Conservation (phyloP, 495 filamentous ascomycete genomes). For the Clohesyomyces aquaticus region DNA sequence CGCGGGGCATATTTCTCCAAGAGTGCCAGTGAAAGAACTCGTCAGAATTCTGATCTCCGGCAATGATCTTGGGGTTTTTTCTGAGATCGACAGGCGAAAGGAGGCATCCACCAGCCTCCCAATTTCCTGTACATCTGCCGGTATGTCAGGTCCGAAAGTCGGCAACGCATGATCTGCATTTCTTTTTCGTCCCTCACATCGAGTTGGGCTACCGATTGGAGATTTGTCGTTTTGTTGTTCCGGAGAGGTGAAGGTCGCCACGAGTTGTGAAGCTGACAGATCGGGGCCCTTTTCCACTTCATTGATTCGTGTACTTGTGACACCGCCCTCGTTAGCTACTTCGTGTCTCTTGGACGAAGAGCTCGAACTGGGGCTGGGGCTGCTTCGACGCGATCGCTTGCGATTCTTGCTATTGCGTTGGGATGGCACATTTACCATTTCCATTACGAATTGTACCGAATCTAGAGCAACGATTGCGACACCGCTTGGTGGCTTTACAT, state of each 20-base stretch:
- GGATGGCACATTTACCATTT: constrained; percentile 13
- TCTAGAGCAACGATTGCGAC: constrained; percentile 18
- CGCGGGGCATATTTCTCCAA: constrained; percentile 39
- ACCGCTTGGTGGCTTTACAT: constrained; percentile 34
- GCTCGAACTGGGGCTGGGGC: background rate
- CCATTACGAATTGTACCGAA: constrained; percentile 23
- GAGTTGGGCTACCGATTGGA: no score
- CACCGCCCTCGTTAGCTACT: no score
- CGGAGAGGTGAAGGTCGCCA: background rate
- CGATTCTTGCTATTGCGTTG: background rate
- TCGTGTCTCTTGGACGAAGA: background rate
- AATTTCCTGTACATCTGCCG: background rate
- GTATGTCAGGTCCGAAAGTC: no score
- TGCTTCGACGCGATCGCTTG: constrained; percentile 4
- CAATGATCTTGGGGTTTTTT: constrained; percentile 10
- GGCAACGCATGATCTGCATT: no score
- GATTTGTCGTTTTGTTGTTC: background rate
- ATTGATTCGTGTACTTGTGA: no score
- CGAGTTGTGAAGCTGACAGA: no score
- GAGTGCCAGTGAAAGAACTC: constrained; percentile 21
- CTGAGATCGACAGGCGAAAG: constrained; percentile 38
- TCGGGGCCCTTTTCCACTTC: no score
- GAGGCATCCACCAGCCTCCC: constrained; percentile 36
- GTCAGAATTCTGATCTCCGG: constrained; percentile 34
- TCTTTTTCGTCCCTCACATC: no score